Percentiles rank a stretch among this genome's conserved stretches.
Conservation (phyloP, 179 eudicot species). For the Amaranthus tricolor region DNA sequence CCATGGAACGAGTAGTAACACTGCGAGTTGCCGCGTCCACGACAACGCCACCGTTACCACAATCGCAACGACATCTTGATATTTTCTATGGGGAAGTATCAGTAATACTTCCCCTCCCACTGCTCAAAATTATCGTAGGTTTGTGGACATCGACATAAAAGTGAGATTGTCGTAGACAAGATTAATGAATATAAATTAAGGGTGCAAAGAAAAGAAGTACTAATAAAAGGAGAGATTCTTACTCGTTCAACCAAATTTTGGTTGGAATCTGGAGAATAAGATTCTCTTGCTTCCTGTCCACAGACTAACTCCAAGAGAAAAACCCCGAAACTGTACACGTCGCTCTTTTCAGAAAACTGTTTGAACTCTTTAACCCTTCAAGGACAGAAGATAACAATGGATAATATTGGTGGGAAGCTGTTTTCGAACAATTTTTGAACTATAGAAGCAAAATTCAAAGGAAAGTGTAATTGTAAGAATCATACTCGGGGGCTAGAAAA, state of each 20-base stretch:
- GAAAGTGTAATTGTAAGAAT: constrained; percentile 7
- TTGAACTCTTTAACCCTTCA: constrained; percentile 86
- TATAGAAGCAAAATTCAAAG: neutral
- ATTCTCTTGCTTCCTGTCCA: constrained; percentile 73
- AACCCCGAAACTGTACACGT: constrained; percentile 91
- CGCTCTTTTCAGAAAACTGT: constrained; percentile 87
- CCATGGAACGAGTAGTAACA: no score
- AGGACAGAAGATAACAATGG: constrained; percentile 11
- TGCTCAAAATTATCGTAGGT: neutral
- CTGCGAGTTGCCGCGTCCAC: no score
- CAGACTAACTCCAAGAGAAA: constrained; percentile 85
- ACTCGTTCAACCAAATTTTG: constrained; percentile 84
- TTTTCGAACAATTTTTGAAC: neutral
- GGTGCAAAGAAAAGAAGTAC: neutral
- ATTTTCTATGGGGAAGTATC: no score
- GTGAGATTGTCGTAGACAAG: constrained; percentile 16
- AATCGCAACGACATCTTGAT: no score
- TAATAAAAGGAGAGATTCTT: constrained; percentile 25
- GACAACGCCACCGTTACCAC: no score
- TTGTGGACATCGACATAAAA: constrained; percentile 20
- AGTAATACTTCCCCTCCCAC: no score
- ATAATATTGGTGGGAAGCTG: constrained; percentile 8
- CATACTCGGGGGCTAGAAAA: constrained; percentile 96
- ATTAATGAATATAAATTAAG: constrained; percentile 4
- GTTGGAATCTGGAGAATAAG: constrained; percentile 48